A percentile compares a stretch with the other conserved stretches of the same genome.
Evolutionary conservation across 2,329 filamentous ascomycete species (phyloP).

Genomic region (Hypoxylon sp.): DNA sequence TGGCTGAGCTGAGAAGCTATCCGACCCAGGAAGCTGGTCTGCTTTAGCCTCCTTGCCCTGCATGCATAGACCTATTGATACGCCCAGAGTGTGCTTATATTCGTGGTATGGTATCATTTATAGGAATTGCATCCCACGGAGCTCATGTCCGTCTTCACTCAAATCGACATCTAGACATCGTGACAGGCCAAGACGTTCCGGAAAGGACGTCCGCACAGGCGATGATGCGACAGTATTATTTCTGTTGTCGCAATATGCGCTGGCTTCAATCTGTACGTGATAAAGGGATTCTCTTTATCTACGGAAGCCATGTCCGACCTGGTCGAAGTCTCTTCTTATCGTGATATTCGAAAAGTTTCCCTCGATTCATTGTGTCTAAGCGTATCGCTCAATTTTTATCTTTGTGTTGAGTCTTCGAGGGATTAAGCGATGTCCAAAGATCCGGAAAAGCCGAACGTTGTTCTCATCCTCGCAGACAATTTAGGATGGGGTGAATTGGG

Average conservation of each 20-base stretch:
- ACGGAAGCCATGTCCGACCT: neutral
- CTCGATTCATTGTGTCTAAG: neutral
- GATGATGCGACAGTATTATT: neutral
- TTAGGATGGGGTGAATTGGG: neutral
- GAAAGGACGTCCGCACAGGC: neutral
- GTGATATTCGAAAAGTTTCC: neutral
- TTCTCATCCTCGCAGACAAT: neutral
- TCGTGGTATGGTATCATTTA: constrained; percentile 2
- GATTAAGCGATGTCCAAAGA: neutral
- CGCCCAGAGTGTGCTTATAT: constrained; percentile 15
- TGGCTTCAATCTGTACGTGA: neutral
- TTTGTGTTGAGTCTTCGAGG: neutral
- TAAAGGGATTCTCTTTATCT: neutral
- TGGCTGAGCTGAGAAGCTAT: constrained; percentile 14
- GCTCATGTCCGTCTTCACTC: neutral
- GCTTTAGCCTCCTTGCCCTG: constrained; percentile 5
- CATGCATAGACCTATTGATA: constrained; percentile 11
- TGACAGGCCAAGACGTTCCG: neutral
- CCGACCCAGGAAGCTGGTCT: constrained; percentile 14
- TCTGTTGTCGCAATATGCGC: neutral
- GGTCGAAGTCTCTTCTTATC: neutral
- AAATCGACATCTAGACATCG: neutral
- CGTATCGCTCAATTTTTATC: neutral
- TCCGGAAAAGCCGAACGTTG: neutral
- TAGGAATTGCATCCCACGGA: neutral